phyloP scores from a whole-genome alignment of 345 rosid genomes.

The Eutrema yunnanense region DNA sequence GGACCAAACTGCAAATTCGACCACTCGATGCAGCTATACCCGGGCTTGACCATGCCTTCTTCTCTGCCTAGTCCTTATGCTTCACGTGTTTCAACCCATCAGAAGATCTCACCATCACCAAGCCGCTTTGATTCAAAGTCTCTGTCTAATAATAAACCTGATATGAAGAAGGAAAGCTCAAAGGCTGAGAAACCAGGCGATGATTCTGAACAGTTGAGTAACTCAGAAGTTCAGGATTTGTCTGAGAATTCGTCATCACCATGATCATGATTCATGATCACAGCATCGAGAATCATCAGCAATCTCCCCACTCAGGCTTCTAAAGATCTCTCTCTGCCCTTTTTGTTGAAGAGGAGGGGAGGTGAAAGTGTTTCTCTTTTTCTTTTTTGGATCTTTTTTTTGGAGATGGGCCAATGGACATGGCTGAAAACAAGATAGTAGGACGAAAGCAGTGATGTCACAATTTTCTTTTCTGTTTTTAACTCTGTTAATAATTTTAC shows the following conservation, averaged over 20 bases:
- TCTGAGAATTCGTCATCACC: constrained; percentile 3
- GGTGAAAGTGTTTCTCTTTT: constrained; percentile 7
- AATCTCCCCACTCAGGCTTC: constrained; percentile 7
- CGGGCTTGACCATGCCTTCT: constrained; percentile 18
- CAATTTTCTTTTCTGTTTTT: constrained; percentile 4
- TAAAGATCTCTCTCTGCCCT: constrained; percentile 10
- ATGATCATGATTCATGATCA: constrained; percentile 23
- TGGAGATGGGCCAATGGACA: neutral
- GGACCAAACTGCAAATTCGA: constrained; percentile 73
- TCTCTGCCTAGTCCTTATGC: constrained; percentile 9
- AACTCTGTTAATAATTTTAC: constrained; percentile 21
- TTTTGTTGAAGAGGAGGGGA: constrained; percentile 17
- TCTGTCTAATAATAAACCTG: constrained; percentile 9
- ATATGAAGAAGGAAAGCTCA: constrained; percentile 10
- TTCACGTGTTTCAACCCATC: constrained; percentile 4
- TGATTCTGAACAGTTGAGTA: constrained; percentile 6
- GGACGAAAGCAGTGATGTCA: constrained; percentile 7
- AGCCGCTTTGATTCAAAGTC: constrained; percentile 16
- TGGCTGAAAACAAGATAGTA: constrained; percentile 21
- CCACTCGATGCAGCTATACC: constrained; percentile 53
- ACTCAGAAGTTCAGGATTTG: neutral
- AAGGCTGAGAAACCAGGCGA: neutral
- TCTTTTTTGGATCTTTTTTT: neutral
- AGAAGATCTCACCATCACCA: constrained; percentile 15
- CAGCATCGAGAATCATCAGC: neutral